Evolutionary conservation across 495 filamentous ascomycete species (phyloP), one percentile per base, ranked within the genome.

Genomic region (Trichocladium uniseriatum): DNA sequence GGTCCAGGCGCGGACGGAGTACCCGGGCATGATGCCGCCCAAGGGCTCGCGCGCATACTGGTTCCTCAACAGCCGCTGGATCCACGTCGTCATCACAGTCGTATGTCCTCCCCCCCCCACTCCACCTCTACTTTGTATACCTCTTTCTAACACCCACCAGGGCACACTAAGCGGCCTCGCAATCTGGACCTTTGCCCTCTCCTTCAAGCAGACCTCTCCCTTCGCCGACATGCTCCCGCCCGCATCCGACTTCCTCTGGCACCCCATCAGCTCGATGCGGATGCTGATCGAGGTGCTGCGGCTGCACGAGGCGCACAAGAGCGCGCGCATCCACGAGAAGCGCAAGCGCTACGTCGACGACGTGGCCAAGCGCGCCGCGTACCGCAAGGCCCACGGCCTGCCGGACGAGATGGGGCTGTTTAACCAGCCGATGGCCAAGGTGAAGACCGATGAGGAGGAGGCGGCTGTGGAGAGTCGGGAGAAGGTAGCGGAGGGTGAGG

Each of bases 11-110:
- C 75, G 60, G 41, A 82, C 75, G 62, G 63, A 84, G 48, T 95
- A 94, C 61, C 89, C 89, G 18, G 79, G 85, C 45, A 80, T 91
- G 76, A 84, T 89, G 67, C 83, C 87, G 22, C 77, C 85, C 0
- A 71, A 81, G 61, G 83, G 84, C 6, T 84, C 81, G 5, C 84
- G 85, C 47, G 76, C 84, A 74, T 69, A 81, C 61, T 84, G 80
- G 75, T 86, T 95, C 59, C 68, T 89, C 57, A 78, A 81, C 48
- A 86, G 72, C 68, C 73, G 75, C 36, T 75, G 69, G 58, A 79
- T 95, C 53, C 89, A 95, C 68, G 52, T 84, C 3, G 83, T 73
- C 64, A 89, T 95, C 65, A 81, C 83, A 1, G 66, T 94, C 62
- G 89, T 94, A 72, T 29, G 78, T 61, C 24, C 8, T 9, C 24